phyloP scores from a whole-genome alignment of 2,329 filamentous ascomycete genomes.

The Botrytis elliptica region DNA sequence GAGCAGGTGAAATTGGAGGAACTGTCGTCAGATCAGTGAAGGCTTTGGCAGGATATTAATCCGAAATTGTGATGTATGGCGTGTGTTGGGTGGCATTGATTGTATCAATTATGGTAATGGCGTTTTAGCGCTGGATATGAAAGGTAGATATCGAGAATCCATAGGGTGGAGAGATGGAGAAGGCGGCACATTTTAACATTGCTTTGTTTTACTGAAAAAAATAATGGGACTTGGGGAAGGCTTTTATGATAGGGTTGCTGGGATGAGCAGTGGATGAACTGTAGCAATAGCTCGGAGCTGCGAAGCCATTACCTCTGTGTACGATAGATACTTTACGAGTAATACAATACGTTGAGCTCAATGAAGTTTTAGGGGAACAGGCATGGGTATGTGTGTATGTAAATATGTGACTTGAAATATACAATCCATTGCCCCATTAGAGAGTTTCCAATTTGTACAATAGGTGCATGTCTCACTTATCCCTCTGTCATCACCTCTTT shows the following conservation, averaged over 20 bases:
- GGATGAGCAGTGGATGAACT: neutral
- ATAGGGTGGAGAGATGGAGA: neutral
- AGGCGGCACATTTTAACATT: neutral
- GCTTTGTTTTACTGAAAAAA: neutral
- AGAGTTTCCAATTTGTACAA: neutral
- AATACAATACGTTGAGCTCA: conserved; percentile 4
- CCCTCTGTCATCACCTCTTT: neutral
- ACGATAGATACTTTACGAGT: conserved; percentile 1
- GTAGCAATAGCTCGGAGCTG: conserved; percentile 7
- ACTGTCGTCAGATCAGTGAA: conserved; percentile 19
- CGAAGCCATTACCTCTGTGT: neutral
- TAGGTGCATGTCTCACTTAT: neutral
- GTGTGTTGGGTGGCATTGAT: neutral
- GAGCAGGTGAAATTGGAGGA: conserved; percentile 4
- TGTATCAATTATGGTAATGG: neutral
- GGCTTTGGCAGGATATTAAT: conserved; percentile 21
- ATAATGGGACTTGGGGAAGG: neutral
- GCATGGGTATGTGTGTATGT: neutral
- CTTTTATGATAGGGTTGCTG: neutral
- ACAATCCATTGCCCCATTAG: neutral
- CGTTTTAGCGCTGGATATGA: conserved; percentile 14
- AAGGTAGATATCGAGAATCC: neutral
- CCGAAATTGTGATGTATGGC: neutral
- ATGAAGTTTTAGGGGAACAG: neutral
- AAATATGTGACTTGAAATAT: neutral